Percentiles rank a stretch among this genome's conserved stretches.
These are phyloP conservation scores for Trapa incisa DNA, from an alignment of 345 rosid species.

Conservation along the genomic window DNA sequence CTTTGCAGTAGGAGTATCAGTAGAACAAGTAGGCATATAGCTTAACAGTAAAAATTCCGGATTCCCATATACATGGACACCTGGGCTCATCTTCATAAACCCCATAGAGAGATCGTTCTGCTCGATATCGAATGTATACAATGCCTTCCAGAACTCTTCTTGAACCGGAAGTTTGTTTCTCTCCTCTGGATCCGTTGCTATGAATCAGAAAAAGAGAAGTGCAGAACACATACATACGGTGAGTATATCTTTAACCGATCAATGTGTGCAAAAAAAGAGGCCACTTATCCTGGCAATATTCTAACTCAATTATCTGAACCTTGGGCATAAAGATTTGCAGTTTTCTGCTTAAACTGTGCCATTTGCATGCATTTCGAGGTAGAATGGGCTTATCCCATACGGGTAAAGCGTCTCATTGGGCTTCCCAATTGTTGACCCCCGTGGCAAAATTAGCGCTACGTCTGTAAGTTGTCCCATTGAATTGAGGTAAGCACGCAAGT, in stretches of 20 bases:
- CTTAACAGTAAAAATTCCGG: not conserved
- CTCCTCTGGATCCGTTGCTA: slow-evolving; percentile 36
- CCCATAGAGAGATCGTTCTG: slow-evolving; percentile 92
- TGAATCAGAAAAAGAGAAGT: not conserved
- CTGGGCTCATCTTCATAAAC: slow-evolving; percentile 57
- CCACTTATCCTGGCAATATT: too few species aligned
- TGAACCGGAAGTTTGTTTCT: slow-evolving; percentile 56
- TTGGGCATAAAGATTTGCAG: slow-evolving; percentile 36
- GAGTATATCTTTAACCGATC: not conserved
- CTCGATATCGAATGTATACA: slow-evolving; percentile 86
- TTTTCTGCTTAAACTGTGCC: slow-evolving; percentile 46
- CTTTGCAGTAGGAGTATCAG: not conserved
- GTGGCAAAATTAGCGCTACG: slow-evolving; percentile 91
- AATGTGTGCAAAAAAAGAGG: not conserved
- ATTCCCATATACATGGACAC: slow-evolving; percentile 50
- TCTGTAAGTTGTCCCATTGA: slow-evolving; percentile 64
- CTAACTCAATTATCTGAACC: slow-evolving; percentile 17
- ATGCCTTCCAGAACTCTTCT: slow-evolving; percentile 67
- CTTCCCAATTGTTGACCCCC: slow-evolving; percentile 81
- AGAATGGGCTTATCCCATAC: slow-evolving; percentile 82
- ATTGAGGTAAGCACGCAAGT: slow-evolving; percentile 77
- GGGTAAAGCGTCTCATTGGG: slow-evolving; percentile 77
- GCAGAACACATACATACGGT: not conserved
- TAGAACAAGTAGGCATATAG: not conserved
- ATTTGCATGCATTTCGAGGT: slow-evolving; percentile 70